Conservation (phyloP, 768 basidiomycete genomes). For the Hydnum rufescens region DNA sequence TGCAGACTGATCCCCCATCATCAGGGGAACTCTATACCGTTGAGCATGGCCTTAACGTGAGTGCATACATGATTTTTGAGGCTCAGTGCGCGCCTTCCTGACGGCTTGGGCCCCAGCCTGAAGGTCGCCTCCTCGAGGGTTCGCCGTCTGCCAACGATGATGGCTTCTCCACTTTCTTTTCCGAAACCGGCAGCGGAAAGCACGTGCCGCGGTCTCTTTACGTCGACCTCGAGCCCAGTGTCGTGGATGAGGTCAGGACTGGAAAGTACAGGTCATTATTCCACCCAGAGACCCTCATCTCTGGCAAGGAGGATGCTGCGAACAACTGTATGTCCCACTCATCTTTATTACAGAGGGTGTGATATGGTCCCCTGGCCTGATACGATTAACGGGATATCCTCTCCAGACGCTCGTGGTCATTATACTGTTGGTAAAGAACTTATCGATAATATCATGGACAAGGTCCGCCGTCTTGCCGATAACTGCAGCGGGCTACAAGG, state of each 20-base stretch:
- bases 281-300: constrained; percentile 97
- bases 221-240: constrained; percentile 92
- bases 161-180: constrained; percentile 99
- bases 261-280: constrained; percentile 93
- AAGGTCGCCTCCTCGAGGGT: constrained; percentile 73
- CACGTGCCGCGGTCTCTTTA: constrained; percentile 96
- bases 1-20: constrained; percentile 10
- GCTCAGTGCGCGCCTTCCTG: not conserved
- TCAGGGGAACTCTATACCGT: constrained; percentile 96
- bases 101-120: constrained; percentile 36
- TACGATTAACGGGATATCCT: not conserved
- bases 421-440: constrained; percentile 98
- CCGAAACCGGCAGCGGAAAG: constrained; percentile 92
- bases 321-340: constrained; percentile 67
- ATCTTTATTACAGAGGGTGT: not conserved
- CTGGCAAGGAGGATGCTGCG: constrained; percentile 98
- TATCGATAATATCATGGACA: constrained; percentile 94
- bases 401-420: constrained; percentile 87
- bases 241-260: constrained; percentile 91
- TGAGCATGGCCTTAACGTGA: constrained; percentile 90
- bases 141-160: constrained; percentile 58
- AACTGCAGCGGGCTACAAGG: constrained; percentile 97
- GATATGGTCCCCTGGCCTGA: not conserved
- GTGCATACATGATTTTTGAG: constrained; percentile 12
- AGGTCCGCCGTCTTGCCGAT: constrained; percentile 88